A percentile compares a stretch with the other conserved stretches of the same genome.
Evolutionary conservation across 2,329 filamentous ascomycete species (phyloP).

Genomic region (Incumbomyces delicatus): DNA sequence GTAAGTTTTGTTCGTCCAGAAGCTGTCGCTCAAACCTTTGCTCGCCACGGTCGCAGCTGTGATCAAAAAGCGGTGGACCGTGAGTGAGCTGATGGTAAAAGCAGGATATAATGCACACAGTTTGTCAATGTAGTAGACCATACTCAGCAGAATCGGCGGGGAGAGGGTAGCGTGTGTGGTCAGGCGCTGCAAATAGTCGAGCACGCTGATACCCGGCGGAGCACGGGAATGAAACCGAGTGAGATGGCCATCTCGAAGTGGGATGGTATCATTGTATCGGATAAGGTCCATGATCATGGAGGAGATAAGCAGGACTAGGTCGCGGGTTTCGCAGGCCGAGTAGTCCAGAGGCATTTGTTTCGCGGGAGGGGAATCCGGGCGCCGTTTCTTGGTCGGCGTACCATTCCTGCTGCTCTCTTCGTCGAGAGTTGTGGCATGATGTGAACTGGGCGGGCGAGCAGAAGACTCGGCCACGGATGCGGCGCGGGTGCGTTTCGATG

Average conservation of each 20-base stretch:
- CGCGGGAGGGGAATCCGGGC: constrained; percentile 34
- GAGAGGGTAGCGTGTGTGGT: constrained; percentile 90
- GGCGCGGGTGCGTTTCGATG: neutral
- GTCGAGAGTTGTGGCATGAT: neutral
- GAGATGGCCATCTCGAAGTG: constrained; percentile 72
- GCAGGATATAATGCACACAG: constrained; percentile 85
- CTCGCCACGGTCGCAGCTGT: constrained; percentile 90
- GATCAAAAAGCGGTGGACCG: constrained; percentile 94
- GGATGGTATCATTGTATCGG: constrained; percentile 79
- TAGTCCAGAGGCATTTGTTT: constrained; percentile 59
- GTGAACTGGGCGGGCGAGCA: neutral
- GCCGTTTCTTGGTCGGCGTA: constrained; percentile 33
- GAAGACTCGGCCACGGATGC: too few species aligned
- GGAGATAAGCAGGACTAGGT: constrained; percentile 81
- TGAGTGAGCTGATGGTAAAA: constrained; percentile 93
- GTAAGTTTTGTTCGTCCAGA: constrained; percentile 98
- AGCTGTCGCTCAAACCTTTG: constrained; percentile 90
- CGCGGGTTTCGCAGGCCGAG: constrained; percentile 69
- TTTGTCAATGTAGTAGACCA: constrained; percentile 98
- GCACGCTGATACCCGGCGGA: constrained; percentile 84
- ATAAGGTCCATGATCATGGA: constrained; percentile 96
- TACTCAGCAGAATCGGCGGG: constrained; percentile 87
- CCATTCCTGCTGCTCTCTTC: neutral
- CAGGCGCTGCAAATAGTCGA: constrained; percentile 84
- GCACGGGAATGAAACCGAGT: constrained; percentile 90